Base-by-base conservation (phyloP, 306 rosid species). In the Geum urbanum region DNA sequence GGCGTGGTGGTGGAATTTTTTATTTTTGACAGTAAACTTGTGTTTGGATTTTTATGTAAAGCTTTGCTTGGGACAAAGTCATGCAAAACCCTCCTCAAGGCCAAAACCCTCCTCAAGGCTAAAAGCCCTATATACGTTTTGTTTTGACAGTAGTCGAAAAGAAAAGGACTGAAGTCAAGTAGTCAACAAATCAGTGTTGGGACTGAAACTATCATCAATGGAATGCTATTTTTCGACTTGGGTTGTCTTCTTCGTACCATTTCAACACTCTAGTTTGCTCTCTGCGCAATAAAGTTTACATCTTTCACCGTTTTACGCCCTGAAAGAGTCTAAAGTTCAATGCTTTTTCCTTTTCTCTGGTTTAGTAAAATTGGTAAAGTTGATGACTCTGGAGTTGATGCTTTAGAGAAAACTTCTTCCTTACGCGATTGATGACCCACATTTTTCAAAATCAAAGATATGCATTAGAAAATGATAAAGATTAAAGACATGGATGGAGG, bases 341-440 rank as follows among this genome's bases (percentile, higher is more conserved):
- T 49, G 61, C 32, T 16, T 70, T 57, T 39, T 73, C 22, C 37
- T 20, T 56, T 64, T 37, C 40, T 63, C n/a, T 55, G 32, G 15
- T 0, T 15, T 27, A 27, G 5, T 20, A 27, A 78, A 67, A 58
- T 56, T 76, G 16, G 49, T 35, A 14, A 73, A 79, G 74, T 15
- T 84, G 80, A 24, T 24, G 27, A 24, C 27, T 24, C 77, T 76
- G 77, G 82, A 85, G 90, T 83, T 78, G 85, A 79, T 83, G 87
- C 87, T 86, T 83, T 65, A 39, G 79, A 57, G 79, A 80, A 70
- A 60, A 73, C 96, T 92, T 92, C 84, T 65, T 66, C 89, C 88
- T 92, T 84, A 77, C 88, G 84, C 82, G 87, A 73, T 69, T 69
- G 84, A 72, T 51, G 81, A 53, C 71, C 54, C 69, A 65, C 74